Base-by-base conservation (phyloP, 306 rosid species). In the Glycine latifolia region DNA sequence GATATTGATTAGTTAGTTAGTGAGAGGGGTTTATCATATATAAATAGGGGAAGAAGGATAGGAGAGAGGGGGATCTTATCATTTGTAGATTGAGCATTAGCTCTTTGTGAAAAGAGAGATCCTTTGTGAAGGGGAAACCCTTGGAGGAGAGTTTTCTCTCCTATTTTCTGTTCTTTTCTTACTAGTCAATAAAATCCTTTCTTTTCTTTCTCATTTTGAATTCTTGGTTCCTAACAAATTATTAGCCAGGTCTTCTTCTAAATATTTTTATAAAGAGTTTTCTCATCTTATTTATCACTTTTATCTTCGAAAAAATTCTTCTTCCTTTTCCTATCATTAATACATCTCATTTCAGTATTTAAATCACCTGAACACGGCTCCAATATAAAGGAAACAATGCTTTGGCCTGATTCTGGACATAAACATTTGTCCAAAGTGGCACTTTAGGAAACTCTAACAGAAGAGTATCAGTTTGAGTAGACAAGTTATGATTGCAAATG, bases 361-460 rank as follows among this genome's bases (percentile, higher is more conserved):
- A 58, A 87, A 77, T 86, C 79, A 95, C 98, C 99, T 93, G 98
- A 85, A 95, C 95, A 69, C 97, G 96, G 86, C 99, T 95, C 99
- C 99, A 95, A 71, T 86, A 91, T 72, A 95, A 82, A 84, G 98
- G 99, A 86, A 93, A 89, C 90, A 95, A 87, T 52, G 98, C 98
- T 91, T 90, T 95, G 11, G 99, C 99, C 79, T 95, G 97, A 88
- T 93, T 87, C 86, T 89, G 85, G 80, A 95, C 85, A 79, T 91
- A 86, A 79, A 95, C 89, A 86, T 95, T 95, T 66, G 97, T 95
- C 99, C 99, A 95, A 79, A 95, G 97, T 31, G 90, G 96, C 85
- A 82, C 87, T 89, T 95, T 93, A 60, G 99, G 99, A 85, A 95
- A 95, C 80, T 92, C 97, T 74, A 91, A 81, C 78, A 95, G 86